Evolutionary conservation across 2,329 filamentous ascomycete species (phyloP).

Genomic region (Arthrobotrys sinensis): DNA sequence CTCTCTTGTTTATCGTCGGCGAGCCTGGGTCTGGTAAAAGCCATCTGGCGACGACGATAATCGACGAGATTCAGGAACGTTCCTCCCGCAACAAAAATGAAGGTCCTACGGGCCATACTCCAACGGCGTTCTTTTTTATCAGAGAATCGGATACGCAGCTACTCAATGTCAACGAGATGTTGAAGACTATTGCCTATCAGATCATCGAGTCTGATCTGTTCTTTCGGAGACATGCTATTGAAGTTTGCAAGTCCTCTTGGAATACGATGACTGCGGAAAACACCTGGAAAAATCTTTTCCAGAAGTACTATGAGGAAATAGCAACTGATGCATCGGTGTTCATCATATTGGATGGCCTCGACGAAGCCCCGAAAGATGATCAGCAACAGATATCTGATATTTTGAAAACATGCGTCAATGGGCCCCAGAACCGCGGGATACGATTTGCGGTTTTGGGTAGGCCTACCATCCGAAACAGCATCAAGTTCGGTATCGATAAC

Average conservation of each 20-base stretch:
- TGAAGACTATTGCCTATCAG: constrained; percentile 11
- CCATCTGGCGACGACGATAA: constrained; percentile 5
- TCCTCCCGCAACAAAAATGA: not conserved
- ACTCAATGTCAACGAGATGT: constrained; percentile 6
- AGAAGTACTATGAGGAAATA: not conserved
- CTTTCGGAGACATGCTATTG: constrained; percentile 7
- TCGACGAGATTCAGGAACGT: not conserved
- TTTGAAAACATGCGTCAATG: not conserved
- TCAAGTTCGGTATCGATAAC: not conserved
- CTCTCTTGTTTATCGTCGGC: constrained; percentile 2
- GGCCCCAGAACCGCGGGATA: not conserved
- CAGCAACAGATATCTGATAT: constrained; percentile 13
- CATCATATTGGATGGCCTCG: constrained; percentile 6
- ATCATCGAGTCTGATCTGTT: constrained; percentile 6
- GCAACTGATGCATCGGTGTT: not conserved
- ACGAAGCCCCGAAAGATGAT: constrained; percentile 10
- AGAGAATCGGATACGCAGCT: constrained; percentile 12
- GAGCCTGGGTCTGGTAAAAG: constrained; percentile 14
- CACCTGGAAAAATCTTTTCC: constrained; percentile 14
- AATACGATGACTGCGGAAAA: constrained; percentile 10
- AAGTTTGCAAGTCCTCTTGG: constrained; percentile 10
- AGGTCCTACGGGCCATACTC: not conserved
- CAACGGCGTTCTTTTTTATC: constrained; percentile 4
- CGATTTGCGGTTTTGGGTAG: not conserved
- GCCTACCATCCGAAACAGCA: not conserved